A percentile compares a stretch with the other conserved stretches of the same genome.
phyloP scores from a whole-genome alignment of 768 basidiomycete species.

The Guyanaporus albipodus region DNA sequence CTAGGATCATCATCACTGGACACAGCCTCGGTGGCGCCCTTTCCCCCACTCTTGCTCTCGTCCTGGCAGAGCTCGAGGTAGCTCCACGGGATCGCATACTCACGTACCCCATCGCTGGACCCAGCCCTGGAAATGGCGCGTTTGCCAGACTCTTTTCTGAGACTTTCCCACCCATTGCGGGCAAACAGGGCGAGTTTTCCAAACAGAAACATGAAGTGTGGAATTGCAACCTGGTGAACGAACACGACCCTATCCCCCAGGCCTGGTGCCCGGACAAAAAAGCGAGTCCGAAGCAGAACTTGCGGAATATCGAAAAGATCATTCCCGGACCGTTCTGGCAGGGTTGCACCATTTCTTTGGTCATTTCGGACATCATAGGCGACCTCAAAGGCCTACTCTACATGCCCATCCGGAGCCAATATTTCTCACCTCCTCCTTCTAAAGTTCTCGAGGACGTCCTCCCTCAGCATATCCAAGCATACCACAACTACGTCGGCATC shows the following conservation, averaged over 20 bases:
- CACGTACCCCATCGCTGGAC: constrained; percentile 6
- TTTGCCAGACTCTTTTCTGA: background rate
- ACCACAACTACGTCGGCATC: background rate
- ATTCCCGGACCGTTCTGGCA: background rate
- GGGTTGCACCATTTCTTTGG: background rate
- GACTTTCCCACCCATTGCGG: background rate
- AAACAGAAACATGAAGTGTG: constrained; percentile 4
- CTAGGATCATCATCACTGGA: constrained; percentile 9
- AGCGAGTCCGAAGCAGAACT: background rate
- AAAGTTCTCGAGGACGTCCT: background rate
- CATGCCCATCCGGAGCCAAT: constrained; percentile 1
- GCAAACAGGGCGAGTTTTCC: background rate
- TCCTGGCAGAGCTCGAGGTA: background rate
- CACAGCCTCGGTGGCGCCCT: constrained; percentile 12
- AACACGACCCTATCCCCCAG: constrained; percentile 11
- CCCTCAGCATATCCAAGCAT: background rate
- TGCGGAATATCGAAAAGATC: background rate
- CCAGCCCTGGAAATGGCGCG: constrained; percentile 9
- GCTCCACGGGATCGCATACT: background rate
- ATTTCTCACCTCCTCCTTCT: background rate
- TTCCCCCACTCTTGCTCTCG: constrained; percentile 7
- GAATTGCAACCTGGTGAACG: constrained; percentile 15
- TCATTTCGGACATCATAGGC: background rate
- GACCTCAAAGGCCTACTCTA: background rate
- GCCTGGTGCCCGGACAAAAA: constrained; percentile 1